Evolutionary conservation across 2,329 filamentous ascomycete genomes (phyloP).

Genomic region (Penicillium hesseltinei): DNA sequence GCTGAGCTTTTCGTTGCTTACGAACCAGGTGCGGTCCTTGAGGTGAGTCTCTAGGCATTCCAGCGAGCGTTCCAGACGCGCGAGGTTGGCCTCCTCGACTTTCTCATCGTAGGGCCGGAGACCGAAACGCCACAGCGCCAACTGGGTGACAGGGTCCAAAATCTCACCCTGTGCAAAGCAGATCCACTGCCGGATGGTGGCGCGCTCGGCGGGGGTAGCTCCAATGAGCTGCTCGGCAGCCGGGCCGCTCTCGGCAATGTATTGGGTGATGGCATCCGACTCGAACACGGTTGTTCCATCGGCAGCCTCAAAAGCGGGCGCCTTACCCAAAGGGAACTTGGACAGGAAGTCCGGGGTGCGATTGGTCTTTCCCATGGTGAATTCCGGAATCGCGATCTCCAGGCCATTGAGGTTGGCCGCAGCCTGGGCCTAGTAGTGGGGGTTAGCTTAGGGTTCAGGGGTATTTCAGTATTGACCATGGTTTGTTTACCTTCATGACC

Average conservation of each 20-base stretch:
- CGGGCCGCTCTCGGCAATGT: constrained; percentile 49
- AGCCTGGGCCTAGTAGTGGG: constrained; percentile 26
- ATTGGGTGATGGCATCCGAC: constrained; percentile 49
- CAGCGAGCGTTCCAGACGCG: constrained; percentile 22
- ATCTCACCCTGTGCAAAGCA: constrained; percentile 40
- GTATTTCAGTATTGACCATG: no score
- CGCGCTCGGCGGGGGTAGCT: constrained; percentile 40
- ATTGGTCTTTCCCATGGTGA: constrained; percentile 46
- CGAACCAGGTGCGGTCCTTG: constrained; percentile 24
- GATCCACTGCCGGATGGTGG: constrained; percentile 49
- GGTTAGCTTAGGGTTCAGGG: not conserved
- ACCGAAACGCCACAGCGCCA: constrained; percentile 24
- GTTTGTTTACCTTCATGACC: constrained; percentile 21
- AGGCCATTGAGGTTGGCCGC: constrained; percentile 39
- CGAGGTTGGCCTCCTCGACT: constrained; percentile 17
- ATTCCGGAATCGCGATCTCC: constrained; percentile 34
- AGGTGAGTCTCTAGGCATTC: constrained; percentile 22
- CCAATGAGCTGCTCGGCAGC: constrained; percentile 48
- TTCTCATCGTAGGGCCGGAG: constrained; percentile 21
- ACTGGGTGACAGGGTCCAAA: constrained; percentile 14
- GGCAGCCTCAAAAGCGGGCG: constrained; percentile 50
- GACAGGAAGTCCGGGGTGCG: constrained; percentile 46
- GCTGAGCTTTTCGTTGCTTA: constrained; percentile 20
- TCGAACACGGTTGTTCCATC: constrained; percentile 51
- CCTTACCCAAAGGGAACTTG: constrained; percentile 55